phyloP scores from a whole-genome alignment of 768 basidiomycete species.

The Crucibulum laeve region DNA sequence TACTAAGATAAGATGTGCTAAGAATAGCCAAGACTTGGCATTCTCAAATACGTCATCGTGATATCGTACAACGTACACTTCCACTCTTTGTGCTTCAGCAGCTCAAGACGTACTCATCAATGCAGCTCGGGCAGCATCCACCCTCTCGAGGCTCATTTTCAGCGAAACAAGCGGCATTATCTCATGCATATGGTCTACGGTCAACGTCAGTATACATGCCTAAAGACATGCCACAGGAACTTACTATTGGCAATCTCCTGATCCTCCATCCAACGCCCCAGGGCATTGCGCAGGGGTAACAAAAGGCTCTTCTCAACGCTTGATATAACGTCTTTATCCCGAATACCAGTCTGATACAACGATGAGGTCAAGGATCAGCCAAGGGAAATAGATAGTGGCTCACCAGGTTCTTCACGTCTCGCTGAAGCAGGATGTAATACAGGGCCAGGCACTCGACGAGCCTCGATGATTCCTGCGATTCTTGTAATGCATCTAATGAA shows the following conservation, averaged over 20 bases:
- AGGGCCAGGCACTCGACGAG: slow-evolving; percentile 64
- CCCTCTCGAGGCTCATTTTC: slow-evolving; percentile 43
- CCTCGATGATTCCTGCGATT: slow-evolving; percentile 55
- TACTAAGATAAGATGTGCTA: background rate
- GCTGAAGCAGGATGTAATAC: slow-evolving; percentile 58
- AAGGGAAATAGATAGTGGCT: slow-evolving; percentile 4
- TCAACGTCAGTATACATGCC: background rate
- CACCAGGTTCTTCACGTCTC: slow-evolving; percentile 59
- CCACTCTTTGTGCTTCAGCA: too few relatives aligned
- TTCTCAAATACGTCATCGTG: background rate
- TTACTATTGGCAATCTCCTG: slow-evolving; percentile 18
- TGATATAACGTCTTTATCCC: slow-evolving; percentile 36
- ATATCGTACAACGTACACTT: background rate
- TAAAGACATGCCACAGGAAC: slow-evolving; percentile 4
- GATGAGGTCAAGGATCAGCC: background rate
- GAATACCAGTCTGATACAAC: slow-evolving; percentile 43
- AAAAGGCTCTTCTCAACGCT: slow-evolving; percentile 43
- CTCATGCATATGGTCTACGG: slow-evolving; percentile 23
- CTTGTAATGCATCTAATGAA: slow-evolving; percentile 41
- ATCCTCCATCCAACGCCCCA: slow-evolving; percentile 28
- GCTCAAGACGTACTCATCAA: slow-evolving; percentile 1
- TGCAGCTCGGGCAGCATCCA: slow-evolving; percentile 29
- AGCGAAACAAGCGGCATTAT: slow-evolving; percentile 40
- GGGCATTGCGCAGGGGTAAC: slow-evolving; percentile 33
- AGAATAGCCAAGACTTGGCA: background rate